These are phyloP conservation scores for Wickerhamomyces bovis DNA, from an alignment of 805 yeast species.

Conservation along the genomic window DNA sequence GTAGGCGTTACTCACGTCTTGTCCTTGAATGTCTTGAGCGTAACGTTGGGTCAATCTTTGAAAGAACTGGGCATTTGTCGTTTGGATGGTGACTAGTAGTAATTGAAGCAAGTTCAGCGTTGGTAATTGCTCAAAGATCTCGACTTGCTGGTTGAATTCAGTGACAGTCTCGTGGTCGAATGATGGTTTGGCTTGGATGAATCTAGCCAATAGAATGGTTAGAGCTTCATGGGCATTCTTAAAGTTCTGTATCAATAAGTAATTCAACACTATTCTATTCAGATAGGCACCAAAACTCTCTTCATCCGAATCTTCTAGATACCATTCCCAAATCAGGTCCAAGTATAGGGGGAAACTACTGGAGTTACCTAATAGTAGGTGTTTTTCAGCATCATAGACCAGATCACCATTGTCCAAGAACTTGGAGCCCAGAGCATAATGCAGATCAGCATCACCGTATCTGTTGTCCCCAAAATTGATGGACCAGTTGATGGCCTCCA, in stretches of 20 bases:
- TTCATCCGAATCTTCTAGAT: slow-evolving; percentile 21
- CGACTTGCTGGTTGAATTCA: slow-evolving; percentile 29
- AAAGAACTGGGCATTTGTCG: slow-evolving; percentile 46
- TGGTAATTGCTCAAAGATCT: slow-evolving; percentile 35
- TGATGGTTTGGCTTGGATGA: slow-evolving; percentile 19
- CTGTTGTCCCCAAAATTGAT: slow-evolving; percentile 39
- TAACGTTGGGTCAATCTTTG: slow-evolving; percentile 48
- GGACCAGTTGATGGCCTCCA: slow-evolving; percentile 66
- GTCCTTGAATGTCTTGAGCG: slow-evolving; percentile 27
- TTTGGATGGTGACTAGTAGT: slow-evolving; percentile 53
- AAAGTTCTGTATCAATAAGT: slow-evolving; percentile 59
- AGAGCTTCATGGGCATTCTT: slow-evolving; percentile 46
- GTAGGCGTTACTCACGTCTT: slow-evolving; percentile 39
- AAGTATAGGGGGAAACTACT: slow-evolving; percentile 38
- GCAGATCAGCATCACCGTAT: slow-evolving; percentile 72
- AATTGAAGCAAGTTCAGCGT: slow-evolving; percentile 67
- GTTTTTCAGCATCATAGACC: slow-evolving; percentile 66
- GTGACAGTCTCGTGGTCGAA: slow-evolving; percentile 21
- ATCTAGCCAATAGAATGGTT: slow-evolving; percentile 29
- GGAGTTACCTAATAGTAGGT: slow-evolving; percentile 59
- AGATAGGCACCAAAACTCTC: slow-evolving; percentile 28
- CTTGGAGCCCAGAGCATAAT: slow-evolving; percentile 67
- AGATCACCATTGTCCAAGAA: slow-evolving; percentile 42
- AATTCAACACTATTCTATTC: slow-evolving; percentile 68
- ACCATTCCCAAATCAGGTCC: slow-evolving; percentile 42